Percentiles rank a stretch among this genome's conserved stretches.
phyloP scores from a whole-genome alignment of 23 red algal genomes.

The Gracilaria domingensis region DNA sequence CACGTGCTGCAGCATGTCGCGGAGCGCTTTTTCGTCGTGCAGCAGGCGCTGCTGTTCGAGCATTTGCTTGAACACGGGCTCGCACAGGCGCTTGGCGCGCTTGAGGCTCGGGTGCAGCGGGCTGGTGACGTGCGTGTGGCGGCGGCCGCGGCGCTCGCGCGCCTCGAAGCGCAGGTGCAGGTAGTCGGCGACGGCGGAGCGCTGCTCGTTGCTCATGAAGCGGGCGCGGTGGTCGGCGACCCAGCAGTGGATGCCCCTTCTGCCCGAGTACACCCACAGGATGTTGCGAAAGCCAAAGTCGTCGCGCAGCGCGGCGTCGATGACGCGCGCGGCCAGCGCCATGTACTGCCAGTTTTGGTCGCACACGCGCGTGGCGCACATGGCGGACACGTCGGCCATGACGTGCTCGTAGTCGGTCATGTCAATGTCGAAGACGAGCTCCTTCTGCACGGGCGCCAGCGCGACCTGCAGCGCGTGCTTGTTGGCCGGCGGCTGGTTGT shows the following conservation, averaged over 20 bases:
- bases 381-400: slow-evolving; percentile 27
- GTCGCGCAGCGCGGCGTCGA: slow-evolving; percentile 78
- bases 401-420: slow-evolving; percentile 92
- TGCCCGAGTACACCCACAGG: slow-evolving; percentile 95
- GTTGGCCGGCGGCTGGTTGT: slow-evolving; percentile 71
- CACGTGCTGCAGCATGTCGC: slow-evolving; percentile 31
- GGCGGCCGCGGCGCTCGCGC: slow-evolving; percentile 12
- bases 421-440: slow-evolving; percentile 98
- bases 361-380: slow-evolving; percentile 60
- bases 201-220: slow-evolving; percentile 83
- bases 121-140: slow-evolving; percentile 30
- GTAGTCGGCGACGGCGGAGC: slow-evolving; percentile 83
- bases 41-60: slow-evolving; percentile 56
- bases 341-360: slow-evolving; percentile 89
- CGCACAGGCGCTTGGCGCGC: slow-evolving; percentile 46
- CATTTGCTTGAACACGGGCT: slow-evolving; percentile 52
- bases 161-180: slow-evolving; percentile 72
- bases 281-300: slow-evolving; percentile 94
- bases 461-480: slow-evolving; percentile 28
- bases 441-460: slow-evolving; percentile 75
- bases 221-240: slow-evolving; percentile 91
- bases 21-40: slow-evolving; percentile 8
- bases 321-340: slow-evolving; percentile 76
- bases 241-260: slow-evolving; percentile 96
- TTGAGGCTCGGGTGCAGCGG: slow-evolving; percentile 74